Conservation (phyloP, 495 filamentous ascomycete species). For the Cercophora newfieldiana region DNA sequence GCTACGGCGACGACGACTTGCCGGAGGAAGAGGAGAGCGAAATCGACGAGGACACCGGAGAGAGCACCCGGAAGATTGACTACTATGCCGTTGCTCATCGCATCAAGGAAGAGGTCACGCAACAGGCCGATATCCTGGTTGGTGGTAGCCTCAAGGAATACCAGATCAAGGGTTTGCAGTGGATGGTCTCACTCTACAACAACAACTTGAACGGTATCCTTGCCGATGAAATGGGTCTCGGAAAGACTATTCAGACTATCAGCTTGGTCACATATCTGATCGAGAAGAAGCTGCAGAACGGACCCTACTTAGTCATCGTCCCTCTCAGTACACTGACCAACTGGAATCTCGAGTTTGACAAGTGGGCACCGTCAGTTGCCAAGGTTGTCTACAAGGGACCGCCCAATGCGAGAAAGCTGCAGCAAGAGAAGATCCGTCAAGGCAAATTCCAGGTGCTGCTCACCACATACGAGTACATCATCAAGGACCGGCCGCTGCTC, state of each 20-base stretch:
- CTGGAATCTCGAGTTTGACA: constrained; percentile 98
- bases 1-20: constrained; percentile 69
- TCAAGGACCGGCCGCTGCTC: constrained; percentile 92
- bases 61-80: constrained; percentile 76
- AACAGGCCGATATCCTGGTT: constrained; percentile 80
- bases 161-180: constrained; percentile 95
- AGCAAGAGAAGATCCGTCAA: constrained; percentile 90
- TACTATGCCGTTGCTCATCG: constrained; percentile 98
- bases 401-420: constrained; percentile 81
- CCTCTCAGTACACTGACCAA: constrained; percentile 95
- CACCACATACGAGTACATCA: constrained; percentile 99
- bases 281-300: constrained; percentile 88
- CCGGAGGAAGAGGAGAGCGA: constrained; percentile 60
- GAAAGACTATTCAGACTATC: constrained; percentile 99
- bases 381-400: constrained; percentile 97
- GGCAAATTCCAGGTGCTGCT: constrained; percentile 94
- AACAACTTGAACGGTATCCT: constrained; percentile 99
- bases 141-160: constrained; percentile 95
- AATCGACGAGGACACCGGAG: constrained; percentile 66
- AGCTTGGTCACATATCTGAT: constrained; percentile 96
- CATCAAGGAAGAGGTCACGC: constrained; percentile 83
- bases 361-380: constrained; percentile 87
- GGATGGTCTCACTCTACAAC: constrained; percentile 99
- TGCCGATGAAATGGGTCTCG: constrained; percentile 99
- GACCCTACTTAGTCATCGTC: constrained; percentile 94